These are phyloP conservation scores for Diaporthe amygdali DNA, from an alignment of 2,329 filamentous ascomycete genomes.

Conservation along the genomic window DNA sequence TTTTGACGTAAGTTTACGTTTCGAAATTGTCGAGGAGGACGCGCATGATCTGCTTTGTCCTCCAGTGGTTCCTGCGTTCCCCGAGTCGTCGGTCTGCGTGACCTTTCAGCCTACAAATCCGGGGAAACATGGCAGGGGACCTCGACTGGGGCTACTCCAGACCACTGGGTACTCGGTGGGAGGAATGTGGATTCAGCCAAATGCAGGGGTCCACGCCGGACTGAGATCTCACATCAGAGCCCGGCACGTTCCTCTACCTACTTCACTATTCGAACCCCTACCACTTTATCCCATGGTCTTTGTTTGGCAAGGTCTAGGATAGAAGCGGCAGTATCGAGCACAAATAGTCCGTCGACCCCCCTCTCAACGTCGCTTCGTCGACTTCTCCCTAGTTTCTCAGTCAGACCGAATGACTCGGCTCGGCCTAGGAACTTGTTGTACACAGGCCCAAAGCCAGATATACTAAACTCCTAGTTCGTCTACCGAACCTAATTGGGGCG, in stretches of 20 bases:
- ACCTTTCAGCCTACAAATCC: neutral
- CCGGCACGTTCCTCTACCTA: neutral
- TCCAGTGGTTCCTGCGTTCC: neutral
- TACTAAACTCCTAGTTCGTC: neutral
- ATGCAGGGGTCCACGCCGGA: constrained; percentile 9
- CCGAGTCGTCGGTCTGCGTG: neutral
- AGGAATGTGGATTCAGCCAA: constrained; percentile 11
- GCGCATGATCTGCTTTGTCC: constrained; percentile 6
- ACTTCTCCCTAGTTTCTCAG: neutral
- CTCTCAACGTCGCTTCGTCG: neutral
- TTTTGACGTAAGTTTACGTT: constrained; percentile 15
- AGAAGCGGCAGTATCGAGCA: neutral
- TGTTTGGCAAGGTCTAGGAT: neutral
- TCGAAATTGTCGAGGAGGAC: neutral
- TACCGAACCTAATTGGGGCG: neutral
- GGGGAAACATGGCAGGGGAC: neutral
- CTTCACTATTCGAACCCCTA: neutral
- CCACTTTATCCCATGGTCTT: neutral
- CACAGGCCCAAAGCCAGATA: neutral
- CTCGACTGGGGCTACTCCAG: neutral
- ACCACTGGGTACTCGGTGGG: neutral
- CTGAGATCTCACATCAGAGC: constrained; percentile 10
- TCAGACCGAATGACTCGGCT: constrained; percentile 19
- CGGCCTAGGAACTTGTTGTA: neutral
- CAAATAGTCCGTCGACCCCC: neutral